Percentiles rank a stretch among this genome's conserved stretches.
phyloP scores from a whole-genome alignment of 2,329 filamentous ascomycete genomes.

The Cytospora mali region DNA sequence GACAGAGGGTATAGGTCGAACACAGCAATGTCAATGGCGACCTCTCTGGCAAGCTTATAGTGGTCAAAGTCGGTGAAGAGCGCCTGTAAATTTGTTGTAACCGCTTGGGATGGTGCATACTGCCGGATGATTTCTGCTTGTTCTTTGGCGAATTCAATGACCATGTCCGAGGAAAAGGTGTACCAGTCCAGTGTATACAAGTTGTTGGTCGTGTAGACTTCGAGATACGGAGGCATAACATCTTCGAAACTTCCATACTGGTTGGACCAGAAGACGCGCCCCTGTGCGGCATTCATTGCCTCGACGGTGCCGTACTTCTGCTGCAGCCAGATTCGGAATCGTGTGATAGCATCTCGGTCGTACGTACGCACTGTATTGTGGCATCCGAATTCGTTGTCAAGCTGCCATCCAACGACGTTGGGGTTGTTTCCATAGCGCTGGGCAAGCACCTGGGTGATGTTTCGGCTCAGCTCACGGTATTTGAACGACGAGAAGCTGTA shows the following conservation, averaged over 20 bases:
- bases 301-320: slow-evolving; percentile 32
- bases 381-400: slow-evolving; percentile 34
- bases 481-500: slow-evolving; percentile 33
- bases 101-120: slow-evolving; percentile 29
- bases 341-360: slow-evolving; percentile 29
- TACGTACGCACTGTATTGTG: slow-evolving; percentile 31
- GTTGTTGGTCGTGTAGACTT: slow-evolving; percentile 33
- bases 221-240: slow-evolving; percentile 30
- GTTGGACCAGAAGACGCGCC: slow-evolving; percentile 33
- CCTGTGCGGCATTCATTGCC: slow-evolving; percentile 31
- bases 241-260: slow-evolving; percentile 32
- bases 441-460: slow-evolving; percentile 31
- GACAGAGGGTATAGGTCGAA: slow-evolving; percentile 32
- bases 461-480: slow-evolving; percentile 32
- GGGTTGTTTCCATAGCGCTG: slow-evolving; percentile 30
- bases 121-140: slow-evolving; percentile 30
- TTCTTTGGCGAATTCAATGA: slow-evolving; percentile 33
- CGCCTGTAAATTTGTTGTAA: slow-evolving; percentile 33
- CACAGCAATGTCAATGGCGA: slow-evolving; percentile 31
- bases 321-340: slow-evolving; percentile 32
- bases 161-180: slow-evolving; percentile 33
- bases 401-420: slow-evolving; percentile 31
- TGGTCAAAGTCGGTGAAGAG: slow-evolving; percentile 32
- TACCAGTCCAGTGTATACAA: slow-evolving; percentile 32
- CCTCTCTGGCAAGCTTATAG: slow-evolving; percentile 30